Conservation (phyloP, 2,329 filamentous ascomycete species). For the Cryphonectria parasitica region DNA sequence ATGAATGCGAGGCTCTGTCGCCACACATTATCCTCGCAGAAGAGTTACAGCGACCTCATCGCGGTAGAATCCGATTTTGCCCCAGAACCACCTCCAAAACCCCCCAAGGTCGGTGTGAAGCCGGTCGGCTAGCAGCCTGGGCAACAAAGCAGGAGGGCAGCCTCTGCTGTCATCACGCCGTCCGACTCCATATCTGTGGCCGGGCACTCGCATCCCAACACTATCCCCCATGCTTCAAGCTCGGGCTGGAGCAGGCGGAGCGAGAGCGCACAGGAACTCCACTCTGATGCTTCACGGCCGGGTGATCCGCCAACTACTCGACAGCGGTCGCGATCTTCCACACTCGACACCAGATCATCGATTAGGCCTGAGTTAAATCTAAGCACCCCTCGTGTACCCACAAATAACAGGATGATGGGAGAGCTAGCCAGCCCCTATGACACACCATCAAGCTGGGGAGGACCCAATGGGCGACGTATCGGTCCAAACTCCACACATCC, state of each 20-base stretch:
- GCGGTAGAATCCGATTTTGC: slow-evolving; percentile 39
- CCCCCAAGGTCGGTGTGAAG: slow-evolving; percentile 36
- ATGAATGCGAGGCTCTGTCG: background rate
- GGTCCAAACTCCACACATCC: background rate
- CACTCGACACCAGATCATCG: slow-evolving; percentile 7
- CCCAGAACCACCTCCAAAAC: slow-evolving; percentile 36
- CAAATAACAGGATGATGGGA: background rate
- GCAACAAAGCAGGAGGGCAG: background rate
- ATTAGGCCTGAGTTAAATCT: slow-evolving; percentile 14
- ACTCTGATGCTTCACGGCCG: background rate
- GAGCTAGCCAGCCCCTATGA: background rate
- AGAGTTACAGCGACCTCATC: slow-evolving; percentile 45
- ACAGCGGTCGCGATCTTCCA: slow-evolving; percentile 5
- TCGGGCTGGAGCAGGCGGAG: background rate
- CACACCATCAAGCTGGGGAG: background rate
- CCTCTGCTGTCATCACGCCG: slow-evolving; percentile 6
- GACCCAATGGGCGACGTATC: background rate
- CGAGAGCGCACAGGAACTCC: background rate
- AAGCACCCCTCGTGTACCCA: background rate
- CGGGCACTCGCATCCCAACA: background rate
- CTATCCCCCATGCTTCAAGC: background rate
- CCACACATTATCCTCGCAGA: slow-evolving; percentile 21
- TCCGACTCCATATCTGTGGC: slow-evolving; percentile 25
- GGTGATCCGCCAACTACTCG: background rate
- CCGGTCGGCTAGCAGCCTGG: slow-evolving; percentile 28